These are phyloP conservation scores for Avena sativa DNA, from an alignment of 176 grass and related monocot species.

Conservation along the genomic window DNA sequence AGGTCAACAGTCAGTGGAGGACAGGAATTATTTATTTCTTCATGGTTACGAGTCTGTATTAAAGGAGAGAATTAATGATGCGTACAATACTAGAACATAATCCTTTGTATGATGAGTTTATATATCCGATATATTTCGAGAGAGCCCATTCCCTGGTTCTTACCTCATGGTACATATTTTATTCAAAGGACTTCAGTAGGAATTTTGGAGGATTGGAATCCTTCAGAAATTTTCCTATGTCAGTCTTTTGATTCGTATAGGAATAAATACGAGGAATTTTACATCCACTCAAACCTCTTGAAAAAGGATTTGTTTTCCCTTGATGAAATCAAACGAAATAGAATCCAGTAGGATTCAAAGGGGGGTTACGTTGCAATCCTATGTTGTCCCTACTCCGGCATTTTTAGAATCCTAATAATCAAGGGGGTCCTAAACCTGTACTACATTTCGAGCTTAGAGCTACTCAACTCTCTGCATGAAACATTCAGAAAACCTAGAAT, in stretches of 20 bases:
- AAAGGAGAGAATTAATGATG: neutral
- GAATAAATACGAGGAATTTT: neutral
- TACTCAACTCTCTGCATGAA: no score
- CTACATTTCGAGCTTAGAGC: no score
- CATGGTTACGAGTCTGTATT: neutral
- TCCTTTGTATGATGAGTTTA: neutral
- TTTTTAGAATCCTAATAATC: neutral
- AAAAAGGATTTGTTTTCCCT: neutral
- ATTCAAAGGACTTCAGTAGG: neutral
- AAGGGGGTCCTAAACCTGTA: neutral
- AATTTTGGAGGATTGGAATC: neutral
- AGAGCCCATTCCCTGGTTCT: neutral
- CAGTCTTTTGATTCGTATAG: neutral
- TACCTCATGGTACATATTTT: neutral
- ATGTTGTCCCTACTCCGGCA: neutral
- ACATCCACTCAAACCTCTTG: neutral
- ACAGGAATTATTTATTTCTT: constrained; percentile 15
- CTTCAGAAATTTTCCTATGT: neutral
- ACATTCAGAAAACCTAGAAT: neutral
- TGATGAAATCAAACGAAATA: neutral
- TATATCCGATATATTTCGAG: neutral
- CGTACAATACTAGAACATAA: neutral
- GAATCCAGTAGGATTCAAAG: neutral
- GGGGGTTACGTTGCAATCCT: neutral
- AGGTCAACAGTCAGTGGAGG: neutral